These are phyloP conservation scores for Candida easanensis DNA, from an alignment of 805 yeast species.

Conservation along the genomic window DNA sequence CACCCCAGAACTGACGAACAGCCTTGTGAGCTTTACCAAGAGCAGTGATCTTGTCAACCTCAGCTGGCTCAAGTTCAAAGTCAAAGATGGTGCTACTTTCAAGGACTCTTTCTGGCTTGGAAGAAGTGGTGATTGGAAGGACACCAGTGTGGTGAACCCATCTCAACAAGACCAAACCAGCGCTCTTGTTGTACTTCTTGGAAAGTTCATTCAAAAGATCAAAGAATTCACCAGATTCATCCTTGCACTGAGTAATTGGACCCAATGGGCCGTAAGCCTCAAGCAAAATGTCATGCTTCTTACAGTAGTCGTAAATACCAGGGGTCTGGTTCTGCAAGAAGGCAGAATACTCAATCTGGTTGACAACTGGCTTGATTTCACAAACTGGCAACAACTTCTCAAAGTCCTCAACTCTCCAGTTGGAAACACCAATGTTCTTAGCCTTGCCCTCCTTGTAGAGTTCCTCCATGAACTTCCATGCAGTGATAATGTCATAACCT, in stretches of 20 bases:
- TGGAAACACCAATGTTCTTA: conserved; percentile 60
- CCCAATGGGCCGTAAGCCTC: conserved; percentile 72
- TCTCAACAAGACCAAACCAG: conserved; percentile 63
- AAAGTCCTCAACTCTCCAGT: conserved; percentile 47
- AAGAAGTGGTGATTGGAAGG: conserved; percentile 73
- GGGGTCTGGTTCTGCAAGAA: conserved; percentile 67
- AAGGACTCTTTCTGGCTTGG: conserved; percentile 50
- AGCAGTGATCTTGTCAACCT: conserved; percentile 40
- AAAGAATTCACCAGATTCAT: conserved; percentile 38
- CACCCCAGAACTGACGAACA: conserved; percentile 34
- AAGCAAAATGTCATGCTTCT: conserved; percentile 46
- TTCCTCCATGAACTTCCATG: conserved; percentile 50
- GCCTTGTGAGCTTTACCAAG: conserved; percentile 37
- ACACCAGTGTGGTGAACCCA: conserved; percentile 67
- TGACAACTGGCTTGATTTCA: conserved; percentile 48
- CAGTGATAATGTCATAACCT: conserved; percentile 42
- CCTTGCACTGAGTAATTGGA: conserved; percentile 52
- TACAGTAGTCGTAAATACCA: conserved; percentile 49
- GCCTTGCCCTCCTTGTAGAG: conserved; percentile 50
- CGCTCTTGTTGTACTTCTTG: conserved; percentile 55
- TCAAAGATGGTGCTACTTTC: conserved; percentile 52
- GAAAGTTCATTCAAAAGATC: conserved; percentile 41
- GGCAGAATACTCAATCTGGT: conserved; percentile 67
- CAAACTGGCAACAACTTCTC: conserved; percentile 38
- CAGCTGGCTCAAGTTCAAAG: conserved; percentile 51